A percentile compares a stretch with the other conserved stretches of the same genome.
phyloP scores from a whole-genome alignment of 345 rosid species.

The Gossypium arboreum region DNA sequence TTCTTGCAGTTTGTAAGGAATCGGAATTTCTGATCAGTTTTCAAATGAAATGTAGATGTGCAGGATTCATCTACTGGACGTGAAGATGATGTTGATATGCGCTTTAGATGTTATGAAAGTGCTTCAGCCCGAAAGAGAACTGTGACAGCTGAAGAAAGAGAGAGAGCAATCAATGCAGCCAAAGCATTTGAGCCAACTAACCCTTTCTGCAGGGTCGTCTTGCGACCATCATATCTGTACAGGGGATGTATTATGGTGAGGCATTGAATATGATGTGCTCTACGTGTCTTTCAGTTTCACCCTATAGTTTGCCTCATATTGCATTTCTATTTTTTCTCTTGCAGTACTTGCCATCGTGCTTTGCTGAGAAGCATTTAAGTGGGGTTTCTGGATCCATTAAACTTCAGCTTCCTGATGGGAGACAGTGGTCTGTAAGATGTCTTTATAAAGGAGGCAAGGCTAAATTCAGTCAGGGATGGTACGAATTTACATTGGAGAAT shows the following conservation, averaged over 20 bases:
- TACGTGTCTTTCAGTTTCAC: not conserved
- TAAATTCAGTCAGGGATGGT: slow-evolving; percentile 85
- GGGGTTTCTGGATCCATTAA: slow-evolving; percentile 82
- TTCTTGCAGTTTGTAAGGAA: not conserved
- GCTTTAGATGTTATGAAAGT: slow-evolving; percentile 64
- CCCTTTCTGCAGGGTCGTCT: slow-evolving; percentile 82
- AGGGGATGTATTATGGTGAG: slow-evolving; percentile 84
- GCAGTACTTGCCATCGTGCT: slow-evolving; percentile 84
- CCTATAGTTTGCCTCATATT: not conserved
- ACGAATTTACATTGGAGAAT: slow-evolving; percentile 72
- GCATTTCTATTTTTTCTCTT: slow-evolving; percentile 11
- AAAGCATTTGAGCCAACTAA: slow-evolving; percentile 70
- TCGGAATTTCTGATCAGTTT: slow-evolving; percentile 14
- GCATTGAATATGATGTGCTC: slow-evolving; percentile 20
- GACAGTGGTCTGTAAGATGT: slow-evolving; percentile 85
- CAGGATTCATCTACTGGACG: slow-evolving; percentile 37
- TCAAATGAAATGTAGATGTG: slow-evolving; percentile 34
- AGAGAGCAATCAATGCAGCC: slow-evolving; percentile 68
- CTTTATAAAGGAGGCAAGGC: slow-evolving; percentile 82
- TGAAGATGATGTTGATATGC: slow-evolving; percentile 47
- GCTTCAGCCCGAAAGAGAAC: slow-evolving; percentile 78
- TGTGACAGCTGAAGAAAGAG: slow-evolving; percentile 75
- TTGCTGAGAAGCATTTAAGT: slow-evolving; percentile 72
- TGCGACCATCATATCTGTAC: slow-evolving; percentile 78
- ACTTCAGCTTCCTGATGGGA: slow-evolving; percentile 65